phyloP scores from a whole-genome alignment of 2,329 filamentous ascomycete species.

The Alternaria angustiovoidea region DNA sequence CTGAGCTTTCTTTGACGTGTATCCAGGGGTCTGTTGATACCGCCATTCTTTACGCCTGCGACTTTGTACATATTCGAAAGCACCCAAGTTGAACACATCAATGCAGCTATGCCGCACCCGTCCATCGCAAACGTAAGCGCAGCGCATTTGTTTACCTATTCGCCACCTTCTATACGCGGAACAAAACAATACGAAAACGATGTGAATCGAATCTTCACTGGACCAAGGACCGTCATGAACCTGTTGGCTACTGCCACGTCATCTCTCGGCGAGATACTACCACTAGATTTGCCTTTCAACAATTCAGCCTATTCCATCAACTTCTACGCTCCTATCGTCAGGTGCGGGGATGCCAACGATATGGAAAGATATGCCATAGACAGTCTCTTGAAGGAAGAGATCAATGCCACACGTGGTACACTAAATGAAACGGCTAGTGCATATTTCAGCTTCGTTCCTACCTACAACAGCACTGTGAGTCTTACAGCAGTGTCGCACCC shows the following conservation, averaged over 20 bases:
- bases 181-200: conserved; percentile 1
- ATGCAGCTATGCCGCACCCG: background rate
- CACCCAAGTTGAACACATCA: background rate
- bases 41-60: conserved; percentile 1
- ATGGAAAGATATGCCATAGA: background rate
- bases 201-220: background rate
- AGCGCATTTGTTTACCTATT: background rate
- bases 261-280: background rate
- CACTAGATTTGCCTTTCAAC: background rate
- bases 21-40: background rate
- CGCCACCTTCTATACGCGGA: background rate
- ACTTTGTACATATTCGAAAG: conserved; percentile 3
- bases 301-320: background rate
- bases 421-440: background rate
- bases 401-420: background rate
- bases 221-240: background rate
- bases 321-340: background rate
- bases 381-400: background rate
- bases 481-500: background rate
- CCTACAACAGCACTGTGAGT: background rate
- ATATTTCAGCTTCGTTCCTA: background rate
- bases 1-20: background rate
- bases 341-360: background rate
- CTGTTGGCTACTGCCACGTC: background rate
- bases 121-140: background rate